Conservation (phyloP, 2,329 filamentous ascomycete species). For the Chrysoporthe puriensis region DNA sequence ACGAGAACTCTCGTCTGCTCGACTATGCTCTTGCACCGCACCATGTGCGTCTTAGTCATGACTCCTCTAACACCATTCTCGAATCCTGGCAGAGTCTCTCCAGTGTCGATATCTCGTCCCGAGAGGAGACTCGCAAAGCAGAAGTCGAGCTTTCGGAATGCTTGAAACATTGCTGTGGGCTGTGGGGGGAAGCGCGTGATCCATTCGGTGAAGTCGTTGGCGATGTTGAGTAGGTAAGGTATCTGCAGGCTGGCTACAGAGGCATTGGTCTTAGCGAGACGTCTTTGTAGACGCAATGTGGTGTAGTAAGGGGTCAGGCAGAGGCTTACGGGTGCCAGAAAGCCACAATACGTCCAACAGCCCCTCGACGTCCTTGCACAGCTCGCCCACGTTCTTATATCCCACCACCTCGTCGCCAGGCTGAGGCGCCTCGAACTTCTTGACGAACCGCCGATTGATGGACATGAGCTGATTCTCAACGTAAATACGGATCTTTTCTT, state of each 20-base stretch:
- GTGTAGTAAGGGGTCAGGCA: too few relatives aligned
- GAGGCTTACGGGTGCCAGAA: conserved; percentile 75
- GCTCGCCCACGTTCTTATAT: conserved; percentile 66
- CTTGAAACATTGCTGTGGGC: conserved; percentile 68
- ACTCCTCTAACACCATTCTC: conserved; percentile 63
- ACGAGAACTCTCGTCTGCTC: conserved; percentile 74
- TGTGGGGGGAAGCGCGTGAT: conserved; percentile 72
- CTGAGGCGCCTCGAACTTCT: conserved; percentile 56
- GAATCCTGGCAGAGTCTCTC: conserved; percentile 71
- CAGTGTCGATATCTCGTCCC: conserved; percentile 68
- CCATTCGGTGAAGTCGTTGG: conserved; percentile 72
- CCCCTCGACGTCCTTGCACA: conserved; percentile 73
- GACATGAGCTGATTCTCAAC: conserved; percentile 57
- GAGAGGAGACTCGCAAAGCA: conserved; percentile 78
- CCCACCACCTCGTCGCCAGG: conserved; percentile 53
- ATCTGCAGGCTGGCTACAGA: conserved; percentile 73
- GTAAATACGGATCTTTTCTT: conserved; percentile 62
- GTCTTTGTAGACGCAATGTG: background rate
- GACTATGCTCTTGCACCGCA: conserved; percentile 80
- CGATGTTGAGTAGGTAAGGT: conserved; percentile 80
- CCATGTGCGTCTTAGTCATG: conserved; percentile 81
- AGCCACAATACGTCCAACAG: conserved; percentile 84
- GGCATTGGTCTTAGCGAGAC: background rate
- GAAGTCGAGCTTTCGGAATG: conserved; percentile 79
- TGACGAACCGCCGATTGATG: conserved; percentile 62